Percentiles rank a stretch among this genome's conserved stretches.
phyloP scores from a whole-genome alignment of 805 yeast genomes.

The Lipomyces mesembrius region DNA sequence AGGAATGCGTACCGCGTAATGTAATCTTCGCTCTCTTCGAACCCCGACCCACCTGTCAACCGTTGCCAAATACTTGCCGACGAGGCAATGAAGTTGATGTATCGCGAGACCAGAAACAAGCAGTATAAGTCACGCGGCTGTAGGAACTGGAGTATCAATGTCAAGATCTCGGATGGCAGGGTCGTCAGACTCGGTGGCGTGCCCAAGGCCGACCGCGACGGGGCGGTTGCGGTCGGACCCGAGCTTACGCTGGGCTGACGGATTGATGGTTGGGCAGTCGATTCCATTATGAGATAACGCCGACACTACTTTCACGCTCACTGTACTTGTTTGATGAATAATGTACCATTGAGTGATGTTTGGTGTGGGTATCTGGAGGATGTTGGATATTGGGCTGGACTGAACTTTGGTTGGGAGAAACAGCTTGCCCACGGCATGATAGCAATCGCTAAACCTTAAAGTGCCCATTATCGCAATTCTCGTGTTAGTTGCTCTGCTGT shows the following conservation, averaged over 20 bases:
- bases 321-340: neutral
- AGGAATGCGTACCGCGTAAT: constrained; percentile 21
- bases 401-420: neutral
- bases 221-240: neutral
- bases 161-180: constrained; percentile 31
- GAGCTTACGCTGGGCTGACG: neutral
- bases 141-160: constrained; percentile 21
- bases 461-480: neutral
- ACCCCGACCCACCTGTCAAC: neutral
- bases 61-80: constrained; percentile 28
- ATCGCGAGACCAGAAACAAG: constrained; percentile 22
- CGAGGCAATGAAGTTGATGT: constrained; percentile 20
- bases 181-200: constrained; percentile 4
- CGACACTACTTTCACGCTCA: neutral
- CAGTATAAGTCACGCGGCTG: constrained; percentile 18
- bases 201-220: neutral
- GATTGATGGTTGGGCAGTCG: neutral
- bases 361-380: neutral
- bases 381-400: neutral
- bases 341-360: neutral
- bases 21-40: constrained; percentile 25
- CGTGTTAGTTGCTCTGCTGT: neutral
- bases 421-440: neutral
- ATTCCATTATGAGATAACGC: neutral
- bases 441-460: neutral